phyloP scores from a whole-genome alignment of 2,329 filamentous ascomycete genomes.

The Alternaria arborescens region DNA sequence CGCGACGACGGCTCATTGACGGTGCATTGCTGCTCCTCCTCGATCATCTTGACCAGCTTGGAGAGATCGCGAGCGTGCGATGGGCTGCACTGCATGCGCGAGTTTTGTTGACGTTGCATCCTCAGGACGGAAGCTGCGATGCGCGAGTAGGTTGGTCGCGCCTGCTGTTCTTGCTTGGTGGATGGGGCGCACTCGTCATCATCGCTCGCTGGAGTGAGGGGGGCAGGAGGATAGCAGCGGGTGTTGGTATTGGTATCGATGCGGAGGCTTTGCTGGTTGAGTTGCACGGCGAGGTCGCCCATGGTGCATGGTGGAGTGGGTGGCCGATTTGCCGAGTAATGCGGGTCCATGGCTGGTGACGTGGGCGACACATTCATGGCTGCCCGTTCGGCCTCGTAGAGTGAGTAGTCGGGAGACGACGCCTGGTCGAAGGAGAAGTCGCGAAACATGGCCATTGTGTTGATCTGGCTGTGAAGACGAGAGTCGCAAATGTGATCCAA shows the following conservation, averaged over 20 bases:
- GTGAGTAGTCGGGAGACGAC: slow-evolving; percentile 38
- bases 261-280: slow-evolving; percentile 46
- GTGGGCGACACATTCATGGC: slow-evolving; percentile 48
- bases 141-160: slow-evolving; percentile 37
- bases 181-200: slow-evolving; percentile 22
- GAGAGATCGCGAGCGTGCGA: slow-evolving; percentile 54
- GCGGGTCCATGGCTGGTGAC: slow-evolving; percentile 25
- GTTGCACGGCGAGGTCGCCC: slow-evolving; percentile 45
- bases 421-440: slow-evolving; percentile 51
- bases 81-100: slow-evolving; percentile 52
- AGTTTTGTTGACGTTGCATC: slow-evolving; percentile 53
- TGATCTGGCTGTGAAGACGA: background rate
- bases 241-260: slow-evolving; percentile 27
- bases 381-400: slow-evolving; percentile 39
- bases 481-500: slow-evolving; percentile 1
- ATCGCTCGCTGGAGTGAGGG: slow-evolving; percentile 39
- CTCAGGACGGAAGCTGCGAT: slow-evolving; percentile 50
- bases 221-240: slow-evolving; percentile 20
- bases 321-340: slow-evolving; percentile 21
- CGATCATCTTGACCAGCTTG: slow-evolving; percentile 54
- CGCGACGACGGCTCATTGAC: slow-evolving; percentile 32
- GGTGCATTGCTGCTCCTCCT: slow-evolving; percentile 55
- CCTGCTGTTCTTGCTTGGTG: slow-evolving; percentile 16
- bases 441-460: slow-evolving; percentile 45
- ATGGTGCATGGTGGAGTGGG: slow-evolving; percentile 47